Evolutionary conservation across 2,329 filamentous ascomycete genomes (phyloP).

Genomic region (Chaetoscypha palmicola): DNA sequence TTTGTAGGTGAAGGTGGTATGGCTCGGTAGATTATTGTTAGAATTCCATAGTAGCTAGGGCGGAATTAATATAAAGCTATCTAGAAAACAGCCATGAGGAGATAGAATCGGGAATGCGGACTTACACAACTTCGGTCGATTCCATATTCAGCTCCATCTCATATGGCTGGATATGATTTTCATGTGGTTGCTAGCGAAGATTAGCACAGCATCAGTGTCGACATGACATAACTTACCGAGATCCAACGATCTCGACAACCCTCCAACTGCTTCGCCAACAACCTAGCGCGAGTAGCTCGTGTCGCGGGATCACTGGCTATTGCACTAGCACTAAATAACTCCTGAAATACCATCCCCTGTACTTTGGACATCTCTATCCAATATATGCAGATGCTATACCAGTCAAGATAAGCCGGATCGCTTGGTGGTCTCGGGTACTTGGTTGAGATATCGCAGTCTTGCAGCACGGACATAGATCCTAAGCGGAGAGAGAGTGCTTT

Average conservation of each 20-base stretch:
- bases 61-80: too few relatives aligned
- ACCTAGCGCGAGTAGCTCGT: not conserved
- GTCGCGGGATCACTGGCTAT: not conserved
- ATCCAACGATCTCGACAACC: not conserved
- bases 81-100: too few relatives aligned
- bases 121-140: constrained; percentile 12
- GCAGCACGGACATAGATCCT: constrained; percentile 12
- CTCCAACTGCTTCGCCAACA: not conserved
- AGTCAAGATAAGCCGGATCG: constrained; percentile 4
- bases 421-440: not conserved
- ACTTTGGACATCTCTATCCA: constrained; percentile 13
- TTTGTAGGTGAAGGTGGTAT: constrained; percentile 9
- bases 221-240: not conserved
- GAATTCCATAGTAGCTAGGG: constrained; percentile 8
- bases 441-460: constrained; percentile 17
- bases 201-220: not conserved
- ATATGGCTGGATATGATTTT: not conserved
- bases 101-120: too few relatives aligned
- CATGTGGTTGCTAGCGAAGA: not conserved
- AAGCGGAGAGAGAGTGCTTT: constrained; percentile 15
- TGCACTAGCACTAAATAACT: constrained; percentile 10
- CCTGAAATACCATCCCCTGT: constrained; percentile 8
- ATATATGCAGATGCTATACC: constrained; percentile 11
- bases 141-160: constrained; percentile 12
- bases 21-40: constrained; percentile 16